A percentile compares a stretch with the other conserved stretches of the same genome.
Conservation (phyloP, 306 rosid genomes). For the Vicia villosa region DNA sequence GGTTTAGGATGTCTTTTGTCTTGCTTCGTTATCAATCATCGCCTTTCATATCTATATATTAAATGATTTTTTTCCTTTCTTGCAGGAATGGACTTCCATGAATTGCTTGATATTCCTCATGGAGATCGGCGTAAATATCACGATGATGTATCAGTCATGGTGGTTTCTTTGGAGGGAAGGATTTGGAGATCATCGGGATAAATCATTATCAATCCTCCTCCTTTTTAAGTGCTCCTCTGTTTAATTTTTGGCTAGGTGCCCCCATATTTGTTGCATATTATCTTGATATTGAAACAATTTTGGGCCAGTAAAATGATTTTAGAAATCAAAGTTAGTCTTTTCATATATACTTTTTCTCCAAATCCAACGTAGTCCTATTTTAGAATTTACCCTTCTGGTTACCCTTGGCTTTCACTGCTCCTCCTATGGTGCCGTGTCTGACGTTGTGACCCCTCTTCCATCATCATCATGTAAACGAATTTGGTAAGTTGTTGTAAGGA, state of each 20-base stretch:
- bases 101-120: constrained; percentile 63
- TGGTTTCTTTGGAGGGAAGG: constrained; percentile 68
- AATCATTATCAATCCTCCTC: neutral
- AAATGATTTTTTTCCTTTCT: neutral
- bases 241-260: constrained; percentile 39
- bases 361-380: neutral
- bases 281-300: constrained; percentile 52
- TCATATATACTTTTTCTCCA: neutral
- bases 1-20: too few relatives aligned
- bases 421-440: too few relatives aligned
- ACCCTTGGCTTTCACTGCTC: too few relatives aligned
- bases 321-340: constrained; percentile 37
- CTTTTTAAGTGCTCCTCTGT: constrained; percentile 16
- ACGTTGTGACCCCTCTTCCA: too few relatives aligned
- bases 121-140: constrained; percentile 71
- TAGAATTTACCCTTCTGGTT: neutral
- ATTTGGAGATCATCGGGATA: constrained; percentile 70
- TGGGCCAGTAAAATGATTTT: constrained; percentile 46
- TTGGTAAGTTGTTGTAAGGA: too few relatives aligned
- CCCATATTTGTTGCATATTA: constrained; percentile 48
- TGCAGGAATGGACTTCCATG: constrained; percentile 67
- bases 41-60: too few relatives aligned
- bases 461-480: too few relatives aligned
- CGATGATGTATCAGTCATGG: constrained; percentile 69
- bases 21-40: too few relatives aligned